Evolutionary conservation across 176 grass and related monocot species (phyloP).

Genomic region (Luzula sylvatica): DNA sequence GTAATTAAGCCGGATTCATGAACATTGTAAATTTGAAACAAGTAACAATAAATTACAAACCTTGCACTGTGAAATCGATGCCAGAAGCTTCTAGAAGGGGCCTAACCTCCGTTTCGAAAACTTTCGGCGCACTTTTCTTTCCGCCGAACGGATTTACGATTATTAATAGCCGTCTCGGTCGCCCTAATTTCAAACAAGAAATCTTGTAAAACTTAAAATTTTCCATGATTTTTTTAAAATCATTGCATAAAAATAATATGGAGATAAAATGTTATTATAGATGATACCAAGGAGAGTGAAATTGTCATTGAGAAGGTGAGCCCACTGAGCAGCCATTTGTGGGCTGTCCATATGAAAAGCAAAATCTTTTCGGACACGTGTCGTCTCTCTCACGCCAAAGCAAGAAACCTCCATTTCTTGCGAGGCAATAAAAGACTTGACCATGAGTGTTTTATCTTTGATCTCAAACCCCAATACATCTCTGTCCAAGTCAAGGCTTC

Average conservation of each 20-base stretch:
- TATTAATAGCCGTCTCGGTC: slow-evolving; percentile 42
- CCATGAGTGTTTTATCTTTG: slow-evolving; percentile 22
- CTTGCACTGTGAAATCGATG: slow-evolving; percentile 50
- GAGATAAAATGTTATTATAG: not conserved
- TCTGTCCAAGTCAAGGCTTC: slow-evolving; percentile 32
- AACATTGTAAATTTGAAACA: not conserved
- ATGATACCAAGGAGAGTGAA: slow-evolving; percentile 41
- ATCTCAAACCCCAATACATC: slow-evolving; percentile 51
- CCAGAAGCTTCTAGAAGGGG: slow-evolving; percentile 49
- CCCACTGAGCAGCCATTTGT: slow-evolving; percentile 32
- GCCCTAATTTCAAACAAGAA: slow-evolving; percentile 17
- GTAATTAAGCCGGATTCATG: no score
- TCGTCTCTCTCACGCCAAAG: not conserved
- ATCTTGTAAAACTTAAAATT: not conserved
- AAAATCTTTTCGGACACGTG: slow-evolving; percentile 39
- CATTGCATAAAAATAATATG: not conserved
- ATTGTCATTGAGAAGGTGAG: slow-evolving; percentile 13
- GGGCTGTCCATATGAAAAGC: slow-evolving; percentile 43
- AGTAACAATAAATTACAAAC: slow-evolving; percentile 10
- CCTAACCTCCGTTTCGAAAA: slow-evolving; percentile 48
- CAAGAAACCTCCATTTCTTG: slow-evolving; percentile 8
- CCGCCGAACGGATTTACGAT: slow-evolving; percentile 80
- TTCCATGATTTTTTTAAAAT: not conserved
- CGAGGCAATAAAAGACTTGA: slow-evolving; percentile 33
- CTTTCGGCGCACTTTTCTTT: slow-evolving; percentile 44